Base-by-base conservation (phyloP, 2,329 filamentous ascomycete species). In the Aspergillus eucalypticola region DNA sequence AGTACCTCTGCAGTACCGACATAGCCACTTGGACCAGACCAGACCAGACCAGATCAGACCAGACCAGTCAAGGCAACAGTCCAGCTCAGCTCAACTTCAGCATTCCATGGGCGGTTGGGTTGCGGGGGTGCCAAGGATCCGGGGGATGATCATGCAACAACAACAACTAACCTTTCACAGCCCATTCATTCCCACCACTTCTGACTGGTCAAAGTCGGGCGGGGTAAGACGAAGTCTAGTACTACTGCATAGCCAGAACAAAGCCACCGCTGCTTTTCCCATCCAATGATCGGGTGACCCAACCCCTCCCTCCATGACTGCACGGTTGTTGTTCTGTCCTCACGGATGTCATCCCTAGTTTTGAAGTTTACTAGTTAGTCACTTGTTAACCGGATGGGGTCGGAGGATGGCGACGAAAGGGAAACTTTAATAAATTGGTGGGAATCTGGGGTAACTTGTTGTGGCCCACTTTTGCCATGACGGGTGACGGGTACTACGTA, bases 111-210 rank as follows among this genome's bases (percentile, higher is more conserved):
- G 10, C 8, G 29, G 8, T 32, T 32, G 29, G 29, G 42, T 23
- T 48, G 58, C 58, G 58, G 58, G 58, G 58, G 13, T 52, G 58
- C 58, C 53, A 60, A 60, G 58, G 53, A 60, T 60, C 58, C 53
- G 58, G 58, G 58, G 58, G 39, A 13, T 49, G 56, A 60, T 56
- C 25, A 44, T 56, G 41, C 53, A 58, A 19, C 19, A 48, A 29
- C 21, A 35, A 11, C 29, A 7, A 32, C n/a, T 27, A 27, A 27
- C 25, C 44, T 10, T 49, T 39, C 19, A 13, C 27, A 5, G 19
- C 15, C 2, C 2, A 10, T 6, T 35, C 2, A 10, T 6, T 35
- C 11, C 32, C 11, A 29, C 5, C 11, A 11, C 5, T 35, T 35
- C 23, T 27, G 29, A 60, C 56, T 60, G 58, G 58, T 13, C 17